These are phyloP conservation scores for Conoideocrella luteorostrata DNA, from an alignment of 2,329 filamentous ascomycete species.

Conservation along the genomic window DNA sequence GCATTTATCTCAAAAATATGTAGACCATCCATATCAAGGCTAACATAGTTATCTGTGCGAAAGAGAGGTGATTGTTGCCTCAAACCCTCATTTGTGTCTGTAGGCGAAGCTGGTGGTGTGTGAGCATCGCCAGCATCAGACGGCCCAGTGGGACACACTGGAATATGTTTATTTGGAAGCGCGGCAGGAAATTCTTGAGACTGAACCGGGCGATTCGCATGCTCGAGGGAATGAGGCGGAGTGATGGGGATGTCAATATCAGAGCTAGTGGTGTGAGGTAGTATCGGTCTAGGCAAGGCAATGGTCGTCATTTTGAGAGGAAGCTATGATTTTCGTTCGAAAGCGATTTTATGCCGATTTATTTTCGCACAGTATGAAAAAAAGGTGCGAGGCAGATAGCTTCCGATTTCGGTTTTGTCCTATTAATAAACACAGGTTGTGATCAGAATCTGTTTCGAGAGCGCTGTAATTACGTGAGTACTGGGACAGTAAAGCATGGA, in stretches of 20 bases:
- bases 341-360: not conserved
- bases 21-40: slow-evolving; percentile 44
- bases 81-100: slow-evolving; percentile 41
- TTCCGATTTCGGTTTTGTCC: too few relatives aligned
- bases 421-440: too few relatives aligned
- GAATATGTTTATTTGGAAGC: slow-evolving; percentile 84
- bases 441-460: too few relatives aligned
- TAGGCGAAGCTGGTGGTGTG: slow-evolving; percentile 61
- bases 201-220: slow-evolving; percentile 15
- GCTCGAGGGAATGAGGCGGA: slow-evolving; percentile 34
- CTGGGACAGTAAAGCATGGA: too few relatives aligned
- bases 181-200: slow-evolving; percentile 29
- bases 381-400: too few relatives aligned
- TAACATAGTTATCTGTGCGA: slow-evolving; percentile 60
- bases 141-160: slow-evolving; percentile 79
- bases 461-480: too few relatives aligned
- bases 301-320: slow-evolving; percentile 44
- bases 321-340: not conserved
- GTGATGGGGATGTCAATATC: slow-evolving; percentile 31
- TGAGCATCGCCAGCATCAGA: slow-evolving; percentile 45
- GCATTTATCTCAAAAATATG: slow-evolving; percentile 68
- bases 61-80: slow-evolving; percentile 65
- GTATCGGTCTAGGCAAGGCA: slow-evolving; percentile 43
- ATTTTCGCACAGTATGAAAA: not conserved
- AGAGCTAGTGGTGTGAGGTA: slow-evolving; percentile 37